Evolutionary conservation across 2,329 filamentous ascomycete genomes (phyloP).

Genomic region (Colletotrichum sp.): DNA sequence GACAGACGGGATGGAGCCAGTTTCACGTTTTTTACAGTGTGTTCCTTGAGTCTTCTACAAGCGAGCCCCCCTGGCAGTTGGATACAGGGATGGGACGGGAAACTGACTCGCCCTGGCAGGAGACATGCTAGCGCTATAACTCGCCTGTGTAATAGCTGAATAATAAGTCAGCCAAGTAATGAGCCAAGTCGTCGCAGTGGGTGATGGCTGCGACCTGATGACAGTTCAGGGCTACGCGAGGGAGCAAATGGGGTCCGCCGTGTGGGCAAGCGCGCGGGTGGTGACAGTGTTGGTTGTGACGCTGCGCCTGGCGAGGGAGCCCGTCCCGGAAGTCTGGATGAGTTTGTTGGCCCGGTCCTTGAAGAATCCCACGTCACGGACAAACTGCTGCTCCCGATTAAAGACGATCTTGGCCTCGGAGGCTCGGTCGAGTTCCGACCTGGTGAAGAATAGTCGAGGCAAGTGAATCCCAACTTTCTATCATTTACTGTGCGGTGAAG

Average conservation of each 20-base stretch:
- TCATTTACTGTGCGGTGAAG: not conserved
- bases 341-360: not conserved
- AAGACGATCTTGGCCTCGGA: not conserved
- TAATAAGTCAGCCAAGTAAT: not conserved
- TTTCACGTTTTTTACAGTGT: not conserved
- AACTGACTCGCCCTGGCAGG: slow-evolving; percentile 8
- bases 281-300: not conserved
- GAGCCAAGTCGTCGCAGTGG: not conserved
- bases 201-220: not conserved
- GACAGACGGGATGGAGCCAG: not conserved
- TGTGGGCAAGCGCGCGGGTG: slow-evolving; percentile 14
- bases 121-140: not conserved
- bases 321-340: slow-evolving; percentile 8
- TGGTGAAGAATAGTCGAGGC: not conserved
- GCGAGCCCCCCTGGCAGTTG: not conserved
- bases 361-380: not conserved
- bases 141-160: not conserved
- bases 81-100: not conserved
- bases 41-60: not conserved
- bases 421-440: slow-evolving; percentile 16
- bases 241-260: not conserved
- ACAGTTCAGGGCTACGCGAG: not conserved
- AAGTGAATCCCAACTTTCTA: not conserved
- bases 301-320: not conserved
- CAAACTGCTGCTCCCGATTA: not conserved